Evolutionary conservation across 2,329 filamentous ascomycete genomes (phyloP), one percentile per base, ranked within the genome.

Genomic region (Epichloe baconii): DNA sequence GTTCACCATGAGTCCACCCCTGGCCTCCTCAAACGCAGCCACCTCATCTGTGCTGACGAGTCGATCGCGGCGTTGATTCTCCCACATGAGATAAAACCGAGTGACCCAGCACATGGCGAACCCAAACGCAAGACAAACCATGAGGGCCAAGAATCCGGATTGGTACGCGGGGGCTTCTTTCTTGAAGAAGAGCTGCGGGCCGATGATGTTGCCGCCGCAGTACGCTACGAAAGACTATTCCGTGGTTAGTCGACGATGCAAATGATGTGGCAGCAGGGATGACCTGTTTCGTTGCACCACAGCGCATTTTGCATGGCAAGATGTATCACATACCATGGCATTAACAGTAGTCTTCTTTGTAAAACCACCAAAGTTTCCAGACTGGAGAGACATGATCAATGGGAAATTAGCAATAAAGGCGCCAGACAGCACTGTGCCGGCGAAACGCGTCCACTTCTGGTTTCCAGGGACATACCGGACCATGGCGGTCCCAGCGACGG

Each of bases 331-430:
- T 46, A 62, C 59, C 56, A 78, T 72, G 1, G 79, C 77, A 7
- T 80, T 74, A 12, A 77, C 74, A 4, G 77, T 74, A 1, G 73
- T 71, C 58, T 81, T 82, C 66, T 84, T 84, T 1, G 79, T 83
- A 49, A 80, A 77, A 0, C 80, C 80, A 19, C 74, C 79, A 35
- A 81, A 68, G 58, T 83, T 83, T 5, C 76, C 70, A 0, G 74
- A 73, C 36, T 79, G 68, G 66, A 83, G 71, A 10, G 75, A 75
- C 63, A 83, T 70, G 44, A 72, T 65, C 36, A 83, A 67, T 15
- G 63, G 59, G 43, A 63, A 59, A 38, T 57, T 58, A 37, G 54
- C 58, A 70, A 77, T 58, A 75, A 72, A 2, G 72, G 77, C 7
- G 73, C 77, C 75, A 73, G 82, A 69, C 79, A 85, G 44, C 15